Evolutionary conservation across 192 early-diverging fungal species (phyloP), one percentile per base, ranked within the genome.

Genomic region (Anaeromyces robustus): DNA sequence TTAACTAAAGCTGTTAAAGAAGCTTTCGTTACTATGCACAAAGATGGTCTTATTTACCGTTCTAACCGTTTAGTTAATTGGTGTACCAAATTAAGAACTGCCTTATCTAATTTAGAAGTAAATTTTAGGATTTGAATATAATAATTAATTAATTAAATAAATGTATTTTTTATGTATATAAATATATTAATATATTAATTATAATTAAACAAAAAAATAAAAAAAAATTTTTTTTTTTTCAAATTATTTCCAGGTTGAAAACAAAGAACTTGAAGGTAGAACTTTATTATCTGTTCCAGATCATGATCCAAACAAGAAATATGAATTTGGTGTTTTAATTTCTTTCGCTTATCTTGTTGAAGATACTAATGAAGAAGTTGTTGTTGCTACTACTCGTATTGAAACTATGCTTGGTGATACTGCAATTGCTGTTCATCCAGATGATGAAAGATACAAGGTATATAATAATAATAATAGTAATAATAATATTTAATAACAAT

Each of bases 381-480:
- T 95, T 83, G 95, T 99, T 77, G 98, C 98, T 14, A 99, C 98
- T 17, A 99, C 98, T 16, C 96, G 98, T 94, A 89, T 97, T 80
- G 98, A 99, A 87, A 99, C 98, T 78, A 99, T 99, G 98, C 89
- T 99, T 29, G 98, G 97, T 80, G 98, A 99, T 88, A 94, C 96
- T 12, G 98, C 95, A 22, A 90, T 99, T 86, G 96, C 95, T 77
- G 93, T 99, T 37, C 94, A 99, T 83, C 96, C 98, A 30, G 83
- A 92, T 29, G 98, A 99, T 85, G 85, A 88, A 80, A 93, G 98
- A 78, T 99, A 98, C 89, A 95, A 88, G 86, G 92, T 93, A 82
- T 78, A 83, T 18, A 41, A 29, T 12, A 26, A 19, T 29, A 29
- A 80, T 29, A 82, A 28, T n/a, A n/a, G n/a, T n/a, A n/a, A n/a